phyloP scores from a whole-genome alignment of 441 rosid genomes.

The Populus hybrid region DNA sequence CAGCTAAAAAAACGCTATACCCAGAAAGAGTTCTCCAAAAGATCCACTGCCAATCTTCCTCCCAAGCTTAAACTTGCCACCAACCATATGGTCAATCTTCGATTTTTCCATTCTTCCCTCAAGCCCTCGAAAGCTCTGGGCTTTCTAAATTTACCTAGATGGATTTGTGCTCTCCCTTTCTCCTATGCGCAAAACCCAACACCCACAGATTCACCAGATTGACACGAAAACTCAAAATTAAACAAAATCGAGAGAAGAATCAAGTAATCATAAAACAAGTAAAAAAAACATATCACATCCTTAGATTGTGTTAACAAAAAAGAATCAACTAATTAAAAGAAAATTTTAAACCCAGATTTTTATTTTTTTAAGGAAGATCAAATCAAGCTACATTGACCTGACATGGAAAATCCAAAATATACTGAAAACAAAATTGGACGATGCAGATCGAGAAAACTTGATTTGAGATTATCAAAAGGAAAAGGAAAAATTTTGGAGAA shows the following conservation, averaged over 20 bases:
- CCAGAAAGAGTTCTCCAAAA: conserved; percentile 91
- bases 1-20: conserved; percentile 29
- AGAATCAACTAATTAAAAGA: not conserved
- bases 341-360: conserved; percentile 25
- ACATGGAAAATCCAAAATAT: conserved; percentile 3
- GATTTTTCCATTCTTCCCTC: conserved; percentile 27
- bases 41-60: conserved; percentile 99
- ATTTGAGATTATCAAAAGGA: not conserved
- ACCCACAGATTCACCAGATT: conserved; percentile 1
- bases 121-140: conserved; percentile 20
- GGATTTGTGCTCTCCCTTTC: conserved; percentile 23
- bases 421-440: conserved; percentile 5
- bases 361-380: not conserved
- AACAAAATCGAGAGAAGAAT: not conserved
- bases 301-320: not conserved
- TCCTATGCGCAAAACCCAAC: conserved; percentile 15
- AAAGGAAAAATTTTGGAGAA: not conserved
- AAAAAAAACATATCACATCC: conserved; percentile 22
- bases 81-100: conserved; percentile 81
- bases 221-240: not conserved
- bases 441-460: conserved; percentile 7
- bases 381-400: conserved; percentile 39
- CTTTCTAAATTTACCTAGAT: conserved; percentile 22
- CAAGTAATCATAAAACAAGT: not conserved
- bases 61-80: conserved; percentile 91